A percentile compares a stretch with the other conserved stretches of the same genome.
phyloP scores from a whole-genome alignment of 768 basidiomycete genomes.

The Hygrophoropsis aurantiaca region DNA sequence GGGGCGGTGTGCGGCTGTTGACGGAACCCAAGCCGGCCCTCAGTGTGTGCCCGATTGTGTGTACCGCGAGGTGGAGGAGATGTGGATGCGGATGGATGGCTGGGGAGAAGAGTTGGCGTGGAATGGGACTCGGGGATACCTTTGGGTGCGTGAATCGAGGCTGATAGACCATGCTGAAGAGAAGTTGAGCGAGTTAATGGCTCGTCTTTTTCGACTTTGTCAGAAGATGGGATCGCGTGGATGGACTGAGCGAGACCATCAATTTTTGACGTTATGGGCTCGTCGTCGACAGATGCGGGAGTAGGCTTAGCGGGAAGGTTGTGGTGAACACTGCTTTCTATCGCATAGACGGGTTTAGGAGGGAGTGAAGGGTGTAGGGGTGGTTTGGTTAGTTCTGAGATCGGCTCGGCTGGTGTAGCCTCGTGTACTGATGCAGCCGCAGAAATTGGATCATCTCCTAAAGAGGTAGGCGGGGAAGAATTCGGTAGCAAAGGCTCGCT shows the following conservation, averaged over 20 bases:
- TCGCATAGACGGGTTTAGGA: conserved; percentile 39
- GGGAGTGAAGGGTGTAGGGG: conserved; percentile 48
- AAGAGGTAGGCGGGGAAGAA: conserved; percentile 10
- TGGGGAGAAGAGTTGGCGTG: conserved; percentile 33
- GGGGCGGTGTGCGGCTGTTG: conserved; percentile 29
- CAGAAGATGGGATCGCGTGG: conserved; percentile 18
- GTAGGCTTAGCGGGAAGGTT: conserved; percentile 12
- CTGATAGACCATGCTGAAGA: conserved; percentile 34
- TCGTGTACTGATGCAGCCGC: conserved; percentile 20
- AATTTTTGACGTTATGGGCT: conserved; percentile 9
- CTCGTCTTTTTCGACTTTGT: conserved; percentile 18
- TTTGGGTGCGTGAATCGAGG: conserved; percentile 60
- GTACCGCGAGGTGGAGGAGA: conserved; percentile 32
- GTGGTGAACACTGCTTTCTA: conserved; percentile 14
- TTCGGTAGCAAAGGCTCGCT: conserved; percentile 8
- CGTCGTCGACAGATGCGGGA: conserved; percentile 9
- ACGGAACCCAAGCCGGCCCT: conserved; percentile 42
- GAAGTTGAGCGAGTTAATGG: conserved; percentile 7
- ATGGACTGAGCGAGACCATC: conserved; percentile 28
- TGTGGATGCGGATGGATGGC: conserved; percentile 24
- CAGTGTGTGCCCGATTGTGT: conserved; percentile 59
- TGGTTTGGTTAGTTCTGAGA: conserved; percentile 10
- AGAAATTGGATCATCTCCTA: not conserved
- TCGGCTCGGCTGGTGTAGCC: conserved; percentile 13
- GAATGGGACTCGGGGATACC: conserved; percentile 39